Percentiles rank a stretch among this genome's conserved stretches.
Conservation (phyloP, 768 basidiomycete genomes). For the Amanita rubescens region DNA sequence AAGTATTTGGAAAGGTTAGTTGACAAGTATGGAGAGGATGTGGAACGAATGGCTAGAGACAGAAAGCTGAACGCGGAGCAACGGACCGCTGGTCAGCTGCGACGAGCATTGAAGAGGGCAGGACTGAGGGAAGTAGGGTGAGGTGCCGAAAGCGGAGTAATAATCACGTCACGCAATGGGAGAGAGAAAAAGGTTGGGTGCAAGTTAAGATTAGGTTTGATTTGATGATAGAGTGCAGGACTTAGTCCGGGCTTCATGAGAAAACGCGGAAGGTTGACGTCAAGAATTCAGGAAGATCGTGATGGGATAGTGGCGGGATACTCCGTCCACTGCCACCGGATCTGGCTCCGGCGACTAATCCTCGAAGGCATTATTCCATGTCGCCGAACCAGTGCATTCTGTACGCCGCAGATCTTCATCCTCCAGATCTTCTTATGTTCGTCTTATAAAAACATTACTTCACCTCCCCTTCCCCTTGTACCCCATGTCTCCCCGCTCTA, state of each 20-base stretch:
- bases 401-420: constrained; percentile 32
- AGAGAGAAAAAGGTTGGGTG: constrained; percentile 20
- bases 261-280: constrained; percentile 9
- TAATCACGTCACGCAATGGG: constrained; percentile 1
- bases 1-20: constrained; percentile 61
- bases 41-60: constrained; percentile 74
- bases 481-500: constrained; percentile 52
- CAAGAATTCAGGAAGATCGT: constrained; percentile 8
- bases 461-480: constrained; percentile 16
- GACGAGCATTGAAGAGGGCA: constrained; percentile 51
- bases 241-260: not conserved
- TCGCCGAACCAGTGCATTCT: constrained; percentile 14
- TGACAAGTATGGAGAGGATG: constrained; percentile 61
- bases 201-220: constrained; percentile 26
- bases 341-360: constrained; percentile 29
- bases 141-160: constrained; percentile 6
- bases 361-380: constrained; percentile 23
- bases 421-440: constrained; percentile 32
- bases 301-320: not conserved
- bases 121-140: constrained; percentile 25
- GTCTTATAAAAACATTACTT: constrained; percentile 13
- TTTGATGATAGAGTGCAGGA: not conserved
- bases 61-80: constrained; percentile 76
- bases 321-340: constrained; percentile 23
- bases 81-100: constrained; percentile 74